Percentiles rank a stretch among this genome's conserved stretches.
Conservation (phyloP, 202 grass and related monocot genomes). For the Bolboschoenoplectus hybrid region DNA sequence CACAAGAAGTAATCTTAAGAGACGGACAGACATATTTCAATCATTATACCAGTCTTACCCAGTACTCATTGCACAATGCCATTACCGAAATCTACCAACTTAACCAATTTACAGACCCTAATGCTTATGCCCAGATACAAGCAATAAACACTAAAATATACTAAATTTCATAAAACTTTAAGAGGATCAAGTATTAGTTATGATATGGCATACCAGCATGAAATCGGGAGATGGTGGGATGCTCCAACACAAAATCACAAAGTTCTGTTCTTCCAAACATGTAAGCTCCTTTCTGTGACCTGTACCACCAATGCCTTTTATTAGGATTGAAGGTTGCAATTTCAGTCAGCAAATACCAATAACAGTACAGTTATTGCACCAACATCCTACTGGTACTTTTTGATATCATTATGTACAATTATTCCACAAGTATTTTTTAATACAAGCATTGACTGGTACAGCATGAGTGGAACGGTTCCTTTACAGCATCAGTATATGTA, state of each 20-base stretch:
- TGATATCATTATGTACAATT: neutral
- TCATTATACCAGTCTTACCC: constrained; percentile 4
- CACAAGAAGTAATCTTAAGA: constrained; percentile 27
- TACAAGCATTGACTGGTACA: neutral
- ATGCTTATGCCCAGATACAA: constrained; percentile 2
- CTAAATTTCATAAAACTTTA: neutral
- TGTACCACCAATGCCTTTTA: constrained; percentile 42
- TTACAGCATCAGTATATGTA: neutral
- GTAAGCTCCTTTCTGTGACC: constrained; percentile 89
- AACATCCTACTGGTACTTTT: neutral
- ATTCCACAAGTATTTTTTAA: neutral
- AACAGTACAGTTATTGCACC: neutral
- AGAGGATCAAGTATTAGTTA: constrained; percentile 14
- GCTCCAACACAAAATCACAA: constrained; percentile 91
- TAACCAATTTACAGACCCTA: neutral
- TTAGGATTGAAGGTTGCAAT: constrained; percentile 13
- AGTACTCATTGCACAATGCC: constrained; percentile 5
- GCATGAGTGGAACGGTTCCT: neutral
- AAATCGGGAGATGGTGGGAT: constrained; percentile 86
- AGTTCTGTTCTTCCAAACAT: constrained; percentile 94
- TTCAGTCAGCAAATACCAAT: neutral
- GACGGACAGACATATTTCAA: neutral
- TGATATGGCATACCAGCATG: constrained; percentile 62
- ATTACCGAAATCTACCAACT: neutral
- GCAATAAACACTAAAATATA: constrained; percentile 16